Evolutionary conservation across 495 filamentous ascomycete species (phyloP).

Genomic region (Choiromyces venosus): DNA sequence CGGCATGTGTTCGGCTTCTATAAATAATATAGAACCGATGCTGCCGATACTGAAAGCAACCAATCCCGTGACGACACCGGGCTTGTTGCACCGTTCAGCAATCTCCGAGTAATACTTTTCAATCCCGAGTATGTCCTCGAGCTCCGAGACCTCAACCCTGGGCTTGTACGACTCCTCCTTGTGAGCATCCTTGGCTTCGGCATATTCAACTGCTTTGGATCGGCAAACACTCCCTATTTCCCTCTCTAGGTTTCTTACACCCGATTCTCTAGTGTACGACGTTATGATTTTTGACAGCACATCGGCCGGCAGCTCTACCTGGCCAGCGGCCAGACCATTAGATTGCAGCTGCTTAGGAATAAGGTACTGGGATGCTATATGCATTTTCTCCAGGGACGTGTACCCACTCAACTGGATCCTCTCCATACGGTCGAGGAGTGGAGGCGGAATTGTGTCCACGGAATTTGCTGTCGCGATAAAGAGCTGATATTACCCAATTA

Average conservation of each 20-base stretch:
- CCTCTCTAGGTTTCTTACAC: constrained; percentile 91
- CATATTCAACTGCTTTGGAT: constrained; percentile 89
- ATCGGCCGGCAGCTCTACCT: constrained; percentile 69
- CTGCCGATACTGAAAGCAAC: constrained; percentile 93
- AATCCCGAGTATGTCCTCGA: constrained; percentile 87
- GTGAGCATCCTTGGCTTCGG: constrained; percentile 79
- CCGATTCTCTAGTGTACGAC: constrained; percentile 94
- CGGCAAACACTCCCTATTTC: constrained; percentile 93
- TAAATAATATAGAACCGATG: constrained; percentile 95
- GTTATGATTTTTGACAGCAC: constrained; percentile 92
- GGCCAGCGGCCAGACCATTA: constrained; percentile 69
- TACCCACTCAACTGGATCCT: constrained; percentile 87
- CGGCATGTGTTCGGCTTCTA: constrained; percentile 96
- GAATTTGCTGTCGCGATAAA: constrained; percentile 99
- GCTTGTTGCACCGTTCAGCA: constrained; percentile 76
- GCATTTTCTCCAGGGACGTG: constrained; percentile 94
- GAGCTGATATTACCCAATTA: constrained; percentile 47
- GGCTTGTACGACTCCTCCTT: constrained; percentile 66
- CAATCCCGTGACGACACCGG: constrained; percentile 92
- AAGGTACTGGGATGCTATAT: constrained; percentile 88
- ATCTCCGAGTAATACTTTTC: constrained; percentile 96
- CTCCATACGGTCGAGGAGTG: constrained; percentile 96
- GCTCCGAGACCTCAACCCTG: constrained; percentile 64
- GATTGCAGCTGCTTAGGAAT: constrained; percentile 85
- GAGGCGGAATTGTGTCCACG: constrained; percentile 88